Conservation (phyloP, 2,329 filamentous ascomycete genomes). For the Sporothrix pseudoabietina region DNA sequence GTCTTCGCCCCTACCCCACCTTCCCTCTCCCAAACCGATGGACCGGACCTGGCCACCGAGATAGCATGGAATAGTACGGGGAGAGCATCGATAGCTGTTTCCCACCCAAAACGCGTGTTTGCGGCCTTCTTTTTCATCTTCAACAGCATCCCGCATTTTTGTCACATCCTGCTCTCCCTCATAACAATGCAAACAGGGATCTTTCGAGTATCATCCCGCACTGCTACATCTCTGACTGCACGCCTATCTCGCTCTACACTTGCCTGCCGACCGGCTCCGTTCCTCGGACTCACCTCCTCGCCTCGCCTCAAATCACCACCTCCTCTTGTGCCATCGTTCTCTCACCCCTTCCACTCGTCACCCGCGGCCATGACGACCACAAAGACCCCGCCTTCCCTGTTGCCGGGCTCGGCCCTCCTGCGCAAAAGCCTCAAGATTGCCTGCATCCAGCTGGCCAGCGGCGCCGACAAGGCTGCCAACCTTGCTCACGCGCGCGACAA, state of each 20-base stretch:
- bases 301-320: neutral
- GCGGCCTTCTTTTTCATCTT: neutral
- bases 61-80: neutral
- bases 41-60: neutral
- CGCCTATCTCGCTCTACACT: neutral
- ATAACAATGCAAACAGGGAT: slow-evolving; percentile 18
- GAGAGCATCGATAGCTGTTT: slow-evolving; percentile 6
- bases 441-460: slow-evolving; percentile 78
- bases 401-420: slow-evolving; percentile 53
- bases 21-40: neutral
- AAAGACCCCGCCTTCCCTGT: neutral
- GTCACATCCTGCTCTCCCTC: neutral
- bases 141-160: neutral
- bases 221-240: neutral
- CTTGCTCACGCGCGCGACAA: slow-evolving; percentile 77
- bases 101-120: neutral
- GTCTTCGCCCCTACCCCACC: slow-evolving; percentile 4
- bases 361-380: neutral
- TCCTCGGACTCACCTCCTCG: neutral
- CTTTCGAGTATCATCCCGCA: slow-evolving; percentile 6
- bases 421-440: slow-evolving; percentile 78
- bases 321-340: neutral
- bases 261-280: neutral
- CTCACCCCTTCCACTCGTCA: slow-evolving; percentile 8
- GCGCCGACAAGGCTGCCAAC: slow-evolving; percentile 82